phyloP scores from a whole-genome alignment of 805 yeast species.

The Wickerhamiella azymoides region DNA sequence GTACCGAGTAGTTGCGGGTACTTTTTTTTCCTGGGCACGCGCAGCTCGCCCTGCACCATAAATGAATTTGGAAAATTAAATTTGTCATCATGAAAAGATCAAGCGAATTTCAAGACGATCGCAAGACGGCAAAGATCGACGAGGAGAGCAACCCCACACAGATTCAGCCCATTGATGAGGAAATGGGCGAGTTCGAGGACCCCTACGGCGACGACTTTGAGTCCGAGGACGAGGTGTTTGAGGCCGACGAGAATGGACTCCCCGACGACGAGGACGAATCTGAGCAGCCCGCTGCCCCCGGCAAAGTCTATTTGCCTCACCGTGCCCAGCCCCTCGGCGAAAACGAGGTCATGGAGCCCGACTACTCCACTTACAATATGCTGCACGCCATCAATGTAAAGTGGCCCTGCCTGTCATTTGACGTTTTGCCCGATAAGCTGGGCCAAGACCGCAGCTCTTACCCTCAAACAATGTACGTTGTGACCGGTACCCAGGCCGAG shows the following conservation, averaged over 20 bases:
- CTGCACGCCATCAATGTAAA: conserved; percentile 83
- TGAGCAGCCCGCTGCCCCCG: conserved; percentile 28
- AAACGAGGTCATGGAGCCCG: conserved; percentile 92
- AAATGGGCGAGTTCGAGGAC: conserved; percentile 40
- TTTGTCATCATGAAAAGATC: conserved; percentile 29
- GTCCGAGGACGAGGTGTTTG: conserved; percentile 58
- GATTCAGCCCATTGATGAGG: conserved; percentile 18
- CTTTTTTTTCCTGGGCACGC: too few relatives aligned
- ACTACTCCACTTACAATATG: conserved; percentile 93
- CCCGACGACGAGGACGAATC: conserved; percentile 61
- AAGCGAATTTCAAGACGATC: conserved; percentile 27
- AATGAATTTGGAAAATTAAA: neutral
- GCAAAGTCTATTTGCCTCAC: conserved; percentile 65
- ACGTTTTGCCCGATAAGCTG: conserved; percentile 68
- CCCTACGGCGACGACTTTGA: conserved; percentile 71
- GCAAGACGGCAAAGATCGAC: conserved; percentile 29
- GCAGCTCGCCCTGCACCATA: too few relatives aligned
- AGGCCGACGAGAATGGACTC: conserved; percentile 83
- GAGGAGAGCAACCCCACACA: conserved; percentile 9
- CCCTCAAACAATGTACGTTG: conserved; percentile 74
- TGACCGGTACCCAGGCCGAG: conserved; percentile 90
- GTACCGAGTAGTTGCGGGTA: too few relatives aligned
- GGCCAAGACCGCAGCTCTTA: conserved; percentile 81
- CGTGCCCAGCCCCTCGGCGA: conserved; percentile 83
- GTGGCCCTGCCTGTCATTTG: conserved; percentile 94